These are phyloP conservation scores for Funneliformis geosporum DNA, from an alignment of 192 early-diverging fungal genomes.

Conservation along the genomic window DNA sequence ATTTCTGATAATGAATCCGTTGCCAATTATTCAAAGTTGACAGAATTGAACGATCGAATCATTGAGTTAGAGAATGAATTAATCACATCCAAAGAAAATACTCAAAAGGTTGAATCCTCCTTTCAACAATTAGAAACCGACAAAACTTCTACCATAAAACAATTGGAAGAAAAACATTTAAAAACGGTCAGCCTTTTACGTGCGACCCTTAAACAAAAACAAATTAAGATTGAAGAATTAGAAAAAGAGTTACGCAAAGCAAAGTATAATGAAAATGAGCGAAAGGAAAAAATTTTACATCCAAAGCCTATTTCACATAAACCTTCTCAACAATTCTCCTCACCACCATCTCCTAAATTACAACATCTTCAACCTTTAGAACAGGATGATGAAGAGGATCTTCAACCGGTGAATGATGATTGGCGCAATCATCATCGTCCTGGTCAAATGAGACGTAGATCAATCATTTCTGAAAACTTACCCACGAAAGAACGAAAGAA, in stretches of 20 bases:
- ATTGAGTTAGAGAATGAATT: slow-evolving; percentile 26
- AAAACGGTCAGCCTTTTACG: slow-evolving; percentile 15
- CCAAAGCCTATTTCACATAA: neutral
- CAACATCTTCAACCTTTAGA: slow-evolving; percentile 11
- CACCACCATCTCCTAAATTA: neutral
- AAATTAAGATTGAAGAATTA: slow-evolving; percentile 17
- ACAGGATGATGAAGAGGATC: neutral
- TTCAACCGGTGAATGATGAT: neutral
- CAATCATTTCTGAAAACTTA: neutral
- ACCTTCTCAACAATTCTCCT: neutral
- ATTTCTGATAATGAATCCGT: slow-evolving; percentile 22
- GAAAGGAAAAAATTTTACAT: slow-evolving; percentile 2
- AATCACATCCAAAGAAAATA: slow-evolving; percentile 8
- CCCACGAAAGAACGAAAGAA: slow-evolving; percentile 22
- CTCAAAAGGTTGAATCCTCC: slow-evolving; percentile 12
- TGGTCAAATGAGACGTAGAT: neutral
- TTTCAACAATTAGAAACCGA: slow-evolving; percentile 10
- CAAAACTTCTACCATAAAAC: slow-evolving; percentile 9
- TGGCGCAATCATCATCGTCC: neutral
- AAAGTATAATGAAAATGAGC: slow-evolving; percentile 16
- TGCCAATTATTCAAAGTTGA: slow-evolving; percentile 12
- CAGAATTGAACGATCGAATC: slow-evolving; percentile 22
- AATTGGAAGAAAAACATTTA: slow-evolving; percentile 32
- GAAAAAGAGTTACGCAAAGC: slow-evolving; percentile 24
- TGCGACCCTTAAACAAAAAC: slow-evolving; percentile 13